A percentile compares a stretch with the other conserved stretches of the same genome.
Conservation (phyloP, 2,329 filamentous ascomycete species). For the Lasiodiplodia theobromae region DNA sequence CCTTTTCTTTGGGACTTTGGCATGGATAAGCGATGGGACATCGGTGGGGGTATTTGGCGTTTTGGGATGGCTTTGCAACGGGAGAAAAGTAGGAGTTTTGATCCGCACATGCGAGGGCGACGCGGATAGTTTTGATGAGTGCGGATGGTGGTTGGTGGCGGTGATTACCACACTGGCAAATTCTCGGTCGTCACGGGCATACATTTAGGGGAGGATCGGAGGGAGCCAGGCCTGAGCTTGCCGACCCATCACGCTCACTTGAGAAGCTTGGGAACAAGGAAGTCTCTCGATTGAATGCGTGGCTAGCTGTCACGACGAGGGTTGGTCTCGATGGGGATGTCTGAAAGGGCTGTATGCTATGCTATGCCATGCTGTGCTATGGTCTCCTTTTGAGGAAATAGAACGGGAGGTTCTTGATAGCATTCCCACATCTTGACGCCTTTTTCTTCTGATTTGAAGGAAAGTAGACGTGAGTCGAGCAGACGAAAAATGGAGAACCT, state of each 20-base stretch:
- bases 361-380: neutral
- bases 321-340: neutral
- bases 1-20: neutral
- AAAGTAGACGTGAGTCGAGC: neutral
- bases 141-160: neutral
- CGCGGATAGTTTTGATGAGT: neutral
- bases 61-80: neutral
- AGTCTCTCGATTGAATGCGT: neutral
- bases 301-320: neutral
- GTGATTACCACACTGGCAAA: neutral
- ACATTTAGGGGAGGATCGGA: neutral
- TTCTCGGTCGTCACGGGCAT: neutral
- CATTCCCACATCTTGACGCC: neutral
- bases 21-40: constrained; percentile 17
- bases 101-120: neutral
- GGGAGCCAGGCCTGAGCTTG: neutral
- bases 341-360: neutral
- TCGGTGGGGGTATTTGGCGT: neutral
- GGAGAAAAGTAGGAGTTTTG: neutral
- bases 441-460: neutral
- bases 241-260: neutral
- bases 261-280: neutral
- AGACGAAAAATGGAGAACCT: neutral
- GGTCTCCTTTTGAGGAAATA: neutral
- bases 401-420: neutral